Conservation (phyloP, 2,329 filamentous ascomycete species). For the Paraphaeosphaeria minitans region DNA sequence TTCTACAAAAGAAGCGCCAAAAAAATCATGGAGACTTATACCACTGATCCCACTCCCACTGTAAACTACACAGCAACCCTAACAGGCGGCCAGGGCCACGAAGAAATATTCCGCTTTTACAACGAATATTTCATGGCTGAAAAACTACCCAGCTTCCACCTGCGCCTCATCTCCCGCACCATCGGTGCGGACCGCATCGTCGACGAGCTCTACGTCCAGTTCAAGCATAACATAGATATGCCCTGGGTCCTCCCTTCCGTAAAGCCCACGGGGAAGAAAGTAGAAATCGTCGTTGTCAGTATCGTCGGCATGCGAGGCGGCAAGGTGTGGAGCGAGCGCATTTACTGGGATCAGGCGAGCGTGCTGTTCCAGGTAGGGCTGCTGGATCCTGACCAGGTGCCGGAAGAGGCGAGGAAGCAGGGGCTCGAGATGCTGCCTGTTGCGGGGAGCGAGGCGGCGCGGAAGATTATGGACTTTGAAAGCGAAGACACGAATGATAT, state of each 20-base stretch:
- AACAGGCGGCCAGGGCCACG: conserved; percentile 51
- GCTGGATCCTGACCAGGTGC: conserved; percentile 61
- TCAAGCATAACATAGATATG: conserved; percentile 62
- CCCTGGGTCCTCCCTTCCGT: conserved; percentile 66
- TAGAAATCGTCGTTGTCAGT: conserved; percentile 62
- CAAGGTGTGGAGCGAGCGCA: conserved; percentile 61
- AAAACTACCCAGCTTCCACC: conserved; percentile 54
- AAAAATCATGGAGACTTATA: conserved; percentile 48
- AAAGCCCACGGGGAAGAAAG: conserved; percentile 60
- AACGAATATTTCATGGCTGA: conserved; percentile 59
- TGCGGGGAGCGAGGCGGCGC: conserved; percentile 52
- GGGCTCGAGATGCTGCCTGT: conserved; percentile 55
- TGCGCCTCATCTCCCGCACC: conserved; percentile 63
- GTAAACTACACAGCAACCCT: conserved; percentile 53
- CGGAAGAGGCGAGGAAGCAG: conserved; percentile 50
- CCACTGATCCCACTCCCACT: conserved; percentile 42
- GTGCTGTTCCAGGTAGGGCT: conserved; percentile 64
- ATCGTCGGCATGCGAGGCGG: conserved; percentile 61
- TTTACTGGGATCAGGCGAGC: conserved; percentile 68
- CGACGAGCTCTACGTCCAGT: conserved; percentile 63
- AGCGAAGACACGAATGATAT: conserved; percentile 52
- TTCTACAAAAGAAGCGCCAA: conserved; percentile 43
- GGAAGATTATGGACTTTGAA: conserved; percentile 54
- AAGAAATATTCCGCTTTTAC: conserved; percentile 60
- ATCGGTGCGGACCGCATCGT: conserved; percentile 64